Evolutionary conservation across 192 early-diverging fungal genomes (phyloP).

Genomic region (Thamnidium elegans): DNA sequence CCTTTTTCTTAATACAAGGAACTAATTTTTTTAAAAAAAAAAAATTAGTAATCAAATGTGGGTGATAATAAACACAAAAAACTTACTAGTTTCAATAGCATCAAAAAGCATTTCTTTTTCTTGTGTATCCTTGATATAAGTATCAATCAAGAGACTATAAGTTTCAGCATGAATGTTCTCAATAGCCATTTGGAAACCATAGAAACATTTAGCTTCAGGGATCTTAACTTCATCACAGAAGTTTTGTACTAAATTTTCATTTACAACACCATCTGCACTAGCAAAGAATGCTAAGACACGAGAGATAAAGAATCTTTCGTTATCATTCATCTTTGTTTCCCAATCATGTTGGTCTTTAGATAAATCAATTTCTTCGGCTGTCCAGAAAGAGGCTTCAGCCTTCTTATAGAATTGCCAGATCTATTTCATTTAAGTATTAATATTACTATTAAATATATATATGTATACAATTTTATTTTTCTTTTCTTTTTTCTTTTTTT

Average conservation of each 20-base stretch:
- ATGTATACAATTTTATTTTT: neutral
- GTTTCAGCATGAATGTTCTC: conserved; percentile 97
- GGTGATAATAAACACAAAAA: neutral
- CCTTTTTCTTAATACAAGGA: conserved; percentile 94
- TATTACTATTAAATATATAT: conserved; percentile 7
- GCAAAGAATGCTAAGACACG: conserved; percentile 95
- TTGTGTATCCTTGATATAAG: conserved; percentile 86
- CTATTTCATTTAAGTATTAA: conserved; percentile 27
- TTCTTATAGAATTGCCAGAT: conserved; percentile 99
- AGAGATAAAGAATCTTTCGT: conserved; percentile 90
- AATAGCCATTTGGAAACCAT: conserved; percentile 98
- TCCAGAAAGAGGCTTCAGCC: conserved; percentile 97
- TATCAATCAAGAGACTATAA: conserved; percentile 93
- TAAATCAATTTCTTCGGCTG: conserved; percentile 93
- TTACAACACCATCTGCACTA: conserved; percentile 93
- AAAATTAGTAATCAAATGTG: neutral
- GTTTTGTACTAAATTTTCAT: conserved; percentile 90
- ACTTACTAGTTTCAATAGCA: conserved; percentile 77
- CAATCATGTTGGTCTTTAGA: conserved; percentile 88
- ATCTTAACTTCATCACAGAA: conserved; percentile 93
- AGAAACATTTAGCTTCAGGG: conserved; percentile 91
- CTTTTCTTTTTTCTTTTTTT: neutral
- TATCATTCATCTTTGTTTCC: conserved; percentile 79
- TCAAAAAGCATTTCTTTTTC: conserved; percentile 87
- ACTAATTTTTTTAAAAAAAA: conserved; percentile 55